A percentile compares a stretch with the other conserved stretches of the same genome.
Evolutionary conservation across 345 rosid genomes (phyloP).

Genomic region (Eucalyptus polyanthemos): DNA sequence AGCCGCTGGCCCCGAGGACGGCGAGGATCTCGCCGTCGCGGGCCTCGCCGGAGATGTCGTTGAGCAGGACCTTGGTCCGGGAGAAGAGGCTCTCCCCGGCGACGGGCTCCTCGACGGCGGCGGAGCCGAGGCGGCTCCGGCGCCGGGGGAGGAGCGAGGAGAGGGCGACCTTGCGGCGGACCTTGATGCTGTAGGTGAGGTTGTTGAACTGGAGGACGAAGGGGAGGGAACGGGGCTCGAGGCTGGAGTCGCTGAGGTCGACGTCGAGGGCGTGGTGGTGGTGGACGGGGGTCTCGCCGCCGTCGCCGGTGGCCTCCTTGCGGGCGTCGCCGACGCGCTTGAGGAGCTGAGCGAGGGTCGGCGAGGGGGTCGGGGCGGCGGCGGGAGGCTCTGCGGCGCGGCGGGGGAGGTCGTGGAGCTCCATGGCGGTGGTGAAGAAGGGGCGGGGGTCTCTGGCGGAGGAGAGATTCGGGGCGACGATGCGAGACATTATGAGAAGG

Average conservation of each 20-base stretch:
- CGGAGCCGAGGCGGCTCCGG: background rate
- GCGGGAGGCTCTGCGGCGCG: background rate
- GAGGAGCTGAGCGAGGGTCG: slow-evolving; percentile 66
- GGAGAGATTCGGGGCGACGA: background rate
- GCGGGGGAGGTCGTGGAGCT: slow-evolving; percentile 10
- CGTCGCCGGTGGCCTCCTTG: slow-evolving; percentile 47
- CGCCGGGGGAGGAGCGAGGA: slow-evolving; percentile 10
- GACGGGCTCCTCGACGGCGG: slow-evolving; percentile 18
- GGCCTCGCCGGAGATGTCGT: slow-evolving; percentile 77
- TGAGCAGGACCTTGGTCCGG: slow-evolving; percentile 52
- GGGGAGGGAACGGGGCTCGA: slow-evolving; percentile 31
- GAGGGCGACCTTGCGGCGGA: slow-evolving; percentile 31
- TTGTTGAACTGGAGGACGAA: slow-evolving; percentile 65
- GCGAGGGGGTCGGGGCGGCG: background rate
- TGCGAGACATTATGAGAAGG: background rate
- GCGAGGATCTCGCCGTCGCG: slow-evolving; percentile 86
- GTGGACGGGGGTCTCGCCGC: slow-evolving; percentile 70
- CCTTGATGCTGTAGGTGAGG: slow-evolving; percentile 63
- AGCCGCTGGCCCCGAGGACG: slow-evolving; percentile 90
- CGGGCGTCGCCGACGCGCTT: slow-evolving; percentile 62
- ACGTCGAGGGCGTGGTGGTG: slow-evolving; percentile 13
- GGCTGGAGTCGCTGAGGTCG: slow-evolving; percentile 28
- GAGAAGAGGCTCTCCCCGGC: slow-evolving; percentile 24
- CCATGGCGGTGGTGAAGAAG: slow-evolving; percentile 11
- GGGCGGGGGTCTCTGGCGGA: background rate